phyloP scores from a whole-genome alignment of 148 eudicot species.

The Rhododendron vialii region DNA sequence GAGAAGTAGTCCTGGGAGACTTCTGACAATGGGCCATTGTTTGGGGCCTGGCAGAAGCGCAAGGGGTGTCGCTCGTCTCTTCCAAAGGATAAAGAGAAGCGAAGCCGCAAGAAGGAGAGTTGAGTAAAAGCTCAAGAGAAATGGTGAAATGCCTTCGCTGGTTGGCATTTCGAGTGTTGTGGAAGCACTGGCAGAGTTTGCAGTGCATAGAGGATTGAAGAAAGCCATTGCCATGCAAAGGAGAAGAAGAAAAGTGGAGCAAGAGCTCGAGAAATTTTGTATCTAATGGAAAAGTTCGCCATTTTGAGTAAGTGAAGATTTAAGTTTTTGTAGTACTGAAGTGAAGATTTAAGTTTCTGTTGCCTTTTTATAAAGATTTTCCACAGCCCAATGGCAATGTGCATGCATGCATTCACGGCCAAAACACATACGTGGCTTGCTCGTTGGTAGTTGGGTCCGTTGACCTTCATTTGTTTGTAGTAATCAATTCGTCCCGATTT shows the following conservation, averaged over 20 bases:
- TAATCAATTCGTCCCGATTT: no score
- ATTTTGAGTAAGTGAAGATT: background rate
- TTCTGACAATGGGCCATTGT: conserved; percentile 6
- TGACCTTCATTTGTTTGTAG: no score
- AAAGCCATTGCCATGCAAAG: background rate
- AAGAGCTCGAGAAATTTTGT: background rate
- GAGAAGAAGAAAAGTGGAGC: background rate
- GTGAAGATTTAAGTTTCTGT: background rate
- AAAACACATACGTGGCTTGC: background rate
- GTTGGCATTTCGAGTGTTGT: background rate
- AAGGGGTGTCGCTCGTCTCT: background rate
- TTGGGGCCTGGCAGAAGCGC: background rate
- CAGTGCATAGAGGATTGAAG: no score
- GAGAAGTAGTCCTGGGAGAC: background rate
- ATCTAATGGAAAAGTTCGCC: background rate
- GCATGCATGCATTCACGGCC: background rate
- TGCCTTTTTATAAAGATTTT: background rate
- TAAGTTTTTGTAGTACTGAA: background rate
- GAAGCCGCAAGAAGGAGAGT: background rate
- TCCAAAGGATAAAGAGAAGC: background rate
- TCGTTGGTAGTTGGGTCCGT: no score
- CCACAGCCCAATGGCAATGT: background rate
- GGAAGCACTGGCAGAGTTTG: background rate
- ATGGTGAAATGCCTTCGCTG: background rate
- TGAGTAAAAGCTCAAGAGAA: background rate